Conservation (phyloP, 1,284 basidiomycete genomes). For the Meira miltonrushii region DNA sequence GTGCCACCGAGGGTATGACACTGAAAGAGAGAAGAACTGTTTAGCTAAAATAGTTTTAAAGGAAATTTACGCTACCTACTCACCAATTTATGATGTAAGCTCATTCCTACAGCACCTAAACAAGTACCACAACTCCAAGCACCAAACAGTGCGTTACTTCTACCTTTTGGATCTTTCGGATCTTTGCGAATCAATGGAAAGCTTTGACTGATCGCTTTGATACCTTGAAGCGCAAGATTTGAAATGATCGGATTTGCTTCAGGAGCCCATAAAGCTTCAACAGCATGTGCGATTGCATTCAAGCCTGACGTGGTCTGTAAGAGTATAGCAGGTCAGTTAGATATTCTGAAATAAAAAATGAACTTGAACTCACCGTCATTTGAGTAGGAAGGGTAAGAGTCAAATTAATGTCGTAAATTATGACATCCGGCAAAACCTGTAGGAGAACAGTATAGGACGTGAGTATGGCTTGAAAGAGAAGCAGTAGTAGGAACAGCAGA, state of each 20-base stretch:
- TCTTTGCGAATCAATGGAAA: background rate
- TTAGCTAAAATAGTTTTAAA: background rate
- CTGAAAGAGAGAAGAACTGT: conserved; percentile 20
- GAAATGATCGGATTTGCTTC: conserved; percentile 56
- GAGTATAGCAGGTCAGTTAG: no score
- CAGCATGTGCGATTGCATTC: conserved; percentile 57
- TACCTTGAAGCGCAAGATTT: conserved; percentile 55
- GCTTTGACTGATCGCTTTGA: conserved; percentile 49
- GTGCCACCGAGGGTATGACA: conserved; percentile 57
- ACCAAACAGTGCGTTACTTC: conserved; percentile 54
- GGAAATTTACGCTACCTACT: background rate
- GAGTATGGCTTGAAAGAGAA: no score
- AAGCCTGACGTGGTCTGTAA: conserved; percentile 54
- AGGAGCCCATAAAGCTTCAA: conserved; percentile 18
- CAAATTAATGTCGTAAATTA: conserved; percentile 57
- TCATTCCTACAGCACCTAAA: conserved; percentile 55
- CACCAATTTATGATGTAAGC: conserved; percentile 55
- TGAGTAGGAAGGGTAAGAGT: conserved; percentile 55
- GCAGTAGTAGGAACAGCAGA: no score
- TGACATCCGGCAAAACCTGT: conserved; percentile 56
- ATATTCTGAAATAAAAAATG: no score
- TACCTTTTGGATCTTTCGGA: background rate
- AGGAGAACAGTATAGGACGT: no score
- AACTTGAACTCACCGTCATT: conserved; percentile 40
- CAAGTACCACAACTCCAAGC: conserved; percentile 56